Evolutionary conservation across 2,329 filamentous ascomycete species (phyloP).

Genomic region (Penicillium sclerotiorum): DNA sequence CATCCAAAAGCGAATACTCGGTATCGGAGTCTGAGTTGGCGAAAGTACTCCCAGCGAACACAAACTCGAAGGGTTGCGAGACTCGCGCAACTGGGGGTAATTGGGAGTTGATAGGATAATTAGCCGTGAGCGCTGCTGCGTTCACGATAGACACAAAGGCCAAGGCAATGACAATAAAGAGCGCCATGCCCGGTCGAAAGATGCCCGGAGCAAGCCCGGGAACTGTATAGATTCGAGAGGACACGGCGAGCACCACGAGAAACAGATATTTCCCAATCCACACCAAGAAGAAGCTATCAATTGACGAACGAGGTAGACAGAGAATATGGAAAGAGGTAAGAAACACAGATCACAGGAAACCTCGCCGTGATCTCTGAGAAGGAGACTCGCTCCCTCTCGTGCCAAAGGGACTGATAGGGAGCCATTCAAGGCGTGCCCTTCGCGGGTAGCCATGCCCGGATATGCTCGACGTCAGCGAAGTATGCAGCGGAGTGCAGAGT

Average conservation of each 20-base stretch:
- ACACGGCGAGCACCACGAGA: slow-evolving; percentile 19
- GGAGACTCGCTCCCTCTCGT: slow-evolving; percentile 25
- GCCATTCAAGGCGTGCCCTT: slow-evolving; percentile 37
- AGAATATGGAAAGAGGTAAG: slow-evolving; percentile 17
- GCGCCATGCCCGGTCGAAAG: slow-evolving; percentile 30
- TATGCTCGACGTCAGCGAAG: slow-evolving; percentile 43
- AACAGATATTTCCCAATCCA: slow-evolving; percentile 4
- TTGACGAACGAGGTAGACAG: slow-evolving; percentile 9
- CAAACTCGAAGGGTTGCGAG: slow-evolving; percentile 53
- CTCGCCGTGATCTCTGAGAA: slow-evolving; percentile 25
- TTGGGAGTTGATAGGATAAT: slow-evolving; percentile 82
- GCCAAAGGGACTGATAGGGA: slow-evolving; percentile 37
- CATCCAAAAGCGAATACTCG: slow-evolving; percentile 66
- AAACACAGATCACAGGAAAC: slow-evolving; percentile 20
- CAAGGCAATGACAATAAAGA: slow-evolving; percentile 29
- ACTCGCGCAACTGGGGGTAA: slow-evolving; percentile 76
- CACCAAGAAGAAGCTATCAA: slow-evolving; percentile 3
- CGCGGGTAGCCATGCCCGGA: slow-evolving; percentile 41
- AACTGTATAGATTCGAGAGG: slow-evolving; percentile 12
- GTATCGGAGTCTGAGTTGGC: slow-evolving; percentile 58
- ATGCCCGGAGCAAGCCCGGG: slow-evolving; percentile 18
- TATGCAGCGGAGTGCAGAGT: slow-evolving; percentile 37
- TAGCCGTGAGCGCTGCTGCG: slow-evolving; percentile 42
- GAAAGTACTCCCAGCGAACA: slow-evolving; percentile 66
- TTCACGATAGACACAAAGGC: slow-evolving; percentile 30